Conservation (phyloP, 164 flowering plant genomes). For the Protea cynaroides region DNA sequence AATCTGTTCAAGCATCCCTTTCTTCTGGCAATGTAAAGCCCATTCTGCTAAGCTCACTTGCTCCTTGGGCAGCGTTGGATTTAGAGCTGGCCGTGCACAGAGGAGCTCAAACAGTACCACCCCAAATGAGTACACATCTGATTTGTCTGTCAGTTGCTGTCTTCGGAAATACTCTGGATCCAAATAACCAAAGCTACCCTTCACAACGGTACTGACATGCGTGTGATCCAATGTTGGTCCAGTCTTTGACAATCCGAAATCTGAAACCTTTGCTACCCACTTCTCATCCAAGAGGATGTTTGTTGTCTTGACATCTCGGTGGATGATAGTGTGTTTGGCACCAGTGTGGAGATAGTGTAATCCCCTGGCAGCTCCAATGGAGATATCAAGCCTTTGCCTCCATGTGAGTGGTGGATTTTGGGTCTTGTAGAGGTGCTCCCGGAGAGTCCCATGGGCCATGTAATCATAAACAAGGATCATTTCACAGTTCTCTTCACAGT, state of each 20-base stretch:
- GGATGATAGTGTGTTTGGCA: constrained; percentile 66
- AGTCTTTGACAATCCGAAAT: constrained; percentile 69
- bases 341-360: constrained; percentile 75
- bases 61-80: constrained; percentile 70
- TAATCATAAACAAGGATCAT: constrained; percentile 85
- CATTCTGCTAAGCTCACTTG: constrained; percentile 84
- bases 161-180: constrained; percentile 83
- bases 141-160: constrained; percentile 75
- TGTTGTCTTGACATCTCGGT: constrained; percentile 75
- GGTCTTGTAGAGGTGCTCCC: constrained; percentile 80
- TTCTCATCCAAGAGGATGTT: constrained; percentile 71
- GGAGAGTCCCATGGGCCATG: constrained; percentile 78
- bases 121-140: constrained; percentile 82
- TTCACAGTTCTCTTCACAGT: constrained; percentile 71
- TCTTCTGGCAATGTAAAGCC: constrained; percentile 72
- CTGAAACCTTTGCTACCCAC: constrained; percentile 87
- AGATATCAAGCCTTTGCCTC: constrained; percentile 77
- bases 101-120: constrained; percentile 74
- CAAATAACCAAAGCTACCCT: constrained; percentile 76
- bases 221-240: constrained; percentile 73
- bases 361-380: constrained; percentile 78
- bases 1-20: constrained; percentile 71
- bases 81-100: constrained; percentile 76
- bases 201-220: constrained; percentile 77
- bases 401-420: constrained; percentile 65